Base-by-base conservation (phyloP, 1,284 basidiomycete genomes). In the Sanghuangporus sanghuang region DNA sequence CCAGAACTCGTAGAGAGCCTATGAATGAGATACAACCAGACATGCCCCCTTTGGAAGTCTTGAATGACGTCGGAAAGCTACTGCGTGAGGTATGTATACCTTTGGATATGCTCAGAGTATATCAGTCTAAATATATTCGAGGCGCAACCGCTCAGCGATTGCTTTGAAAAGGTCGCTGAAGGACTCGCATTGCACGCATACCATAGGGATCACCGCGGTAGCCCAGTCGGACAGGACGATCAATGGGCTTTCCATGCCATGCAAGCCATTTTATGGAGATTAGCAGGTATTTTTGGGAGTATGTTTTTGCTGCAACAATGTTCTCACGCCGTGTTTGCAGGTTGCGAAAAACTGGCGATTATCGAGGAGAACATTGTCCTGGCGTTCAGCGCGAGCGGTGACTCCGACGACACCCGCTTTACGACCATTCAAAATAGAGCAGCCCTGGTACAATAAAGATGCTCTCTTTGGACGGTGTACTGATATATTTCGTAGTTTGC, bases 1-100 rank as follows among this genome's bases (percentile, higher is more conserved):
- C 59, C 18, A 58, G 54, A 35, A 21, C 77, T 0, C 74, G 75
- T 59, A 81, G 78, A 68, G 82, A 81, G 27, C 72, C 79, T 52
- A 72, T 91, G 42, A 90, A 90, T 69, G 86, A 89, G 72, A 81
- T 91, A n/a, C 89, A 92, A 71, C 82, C 86, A 2, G 83, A 89
- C 67, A 77, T 91, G 49, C 86, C 92, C 68, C 89, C 91, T 9
- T 75, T 85, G 4, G 90, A 93, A 72, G 79, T 92, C 38, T 77
- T 93, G 38, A 86, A 81, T 70, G 91, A 93, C 67, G 82, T 86
- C 16, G 79, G 79, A 68, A 89, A 89, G 70, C 76, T 89, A 6
- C 72, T 89, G 65, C 79, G 84, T 57, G 78, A 84, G 71, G 85
- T 86, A 70, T 3, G 74, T 70, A 21, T 32, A 2, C 14, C 48